Conservation (phyloP, 371 early-diverging fungal species). For the Mucor racemosus region DNA sequence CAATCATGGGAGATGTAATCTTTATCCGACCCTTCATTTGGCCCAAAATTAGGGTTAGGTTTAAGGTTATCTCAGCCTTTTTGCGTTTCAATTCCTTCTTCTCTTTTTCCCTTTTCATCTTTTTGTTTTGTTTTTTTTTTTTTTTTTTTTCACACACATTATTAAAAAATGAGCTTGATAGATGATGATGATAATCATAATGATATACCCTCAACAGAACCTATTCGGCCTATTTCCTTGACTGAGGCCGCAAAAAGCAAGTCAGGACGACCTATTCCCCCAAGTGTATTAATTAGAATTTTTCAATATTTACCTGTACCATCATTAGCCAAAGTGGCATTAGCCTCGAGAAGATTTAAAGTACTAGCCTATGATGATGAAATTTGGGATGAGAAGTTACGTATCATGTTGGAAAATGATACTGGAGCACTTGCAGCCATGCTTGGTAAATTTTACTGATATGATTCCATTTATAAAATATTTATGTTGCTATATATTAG, state of each 20-base stretch:
- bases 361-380: conserved; percentile 69
- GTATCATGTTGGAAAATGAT: conserved; percentile 40
- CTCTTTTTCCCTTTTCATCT: neutral
- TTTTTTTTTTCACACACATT: neutral
- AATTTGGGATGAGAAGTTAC: conserved; percentile 64
- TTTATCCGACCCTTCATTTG: neutral
- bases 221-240: neutral
- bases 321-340: conserved; percentile 52
- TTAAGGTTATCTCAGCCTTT: conserved; percentile 2
- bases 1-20: neutral
- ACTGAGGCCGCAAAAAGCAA: conserved; percentile 2
- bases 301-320: conserved; percentile 57
- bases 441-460: conserved; percentile 2
- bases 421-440: conserved; percentile 38
- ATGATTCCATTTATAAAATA: too few species aligned
- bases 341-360: conserved; percentile 65
- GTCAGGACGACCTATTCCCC: conserved; percentile 34
- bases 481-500: neutral
- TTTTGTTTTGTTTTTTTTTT: neutral
- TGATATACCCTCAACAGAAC: conserved; percentile 1
- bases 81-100: neutral
- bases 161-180: neutral
- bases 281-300: conserved; percentile 54
- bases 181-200: conserved; percentile 1
- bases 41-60: conserved; percentile 2